Evolutionary conservation across 1,139 yeast species (phyloP).

Genomic region (Geotrichum histeridarum): DNA sequence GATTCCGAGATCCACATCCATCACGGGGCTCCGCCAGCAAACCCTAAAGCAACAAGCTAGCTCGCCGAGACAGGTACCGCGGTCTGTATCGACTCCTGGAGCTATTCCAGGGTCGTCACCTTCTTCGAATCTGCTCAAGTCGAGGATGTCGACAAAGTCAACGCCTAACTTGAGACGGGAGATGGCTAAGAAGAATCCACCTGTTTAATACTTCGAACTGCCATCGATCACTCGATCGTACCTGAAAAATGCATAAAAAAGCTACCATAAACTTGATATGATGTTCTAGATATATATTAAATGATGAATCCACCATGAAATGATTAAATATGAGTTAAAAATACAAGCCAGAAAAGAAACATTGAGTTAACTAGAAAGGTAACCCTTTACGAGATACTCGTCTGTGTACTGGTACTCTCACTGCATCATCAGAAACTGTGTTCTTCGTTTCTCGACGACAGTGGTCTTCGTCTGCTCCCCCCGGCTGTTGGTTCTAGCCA

Average conservation of each 20-base stretch:
- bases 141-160: background rate
- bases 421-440: conserved; percentile 34
- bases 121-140: no score
- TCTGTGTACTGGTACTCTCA: background rate
- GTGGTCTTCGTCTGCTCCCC: conserved; percentile 15
- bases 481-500: background rate
- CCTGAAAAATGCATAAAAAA: background rate
- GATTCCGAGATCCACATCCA: background rate
- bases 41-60: background rate
- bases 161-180: background rate
- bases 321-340: background rate
- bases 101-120: no score
- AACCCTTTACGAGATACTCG: no score
- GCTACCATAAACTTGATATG: no score
- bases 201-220: no score
- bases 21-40: background rate
- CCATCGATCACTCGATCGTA: background rate
- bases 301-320: no score
- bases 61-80: background rate
- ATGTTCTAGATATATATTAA: no score
- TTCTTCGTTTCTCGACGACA: conserved; percentile 33
- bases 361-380: no score
- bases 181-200: no score
- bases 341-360: background rate
- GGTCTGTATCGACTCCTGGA: background rate